Percentiles rank a stretch among this genome's conserved stretches.
Evolutionary conservation across 1,139 yeast genomes (phyloP).

Genomic region (Candida smagusa): DNA sequence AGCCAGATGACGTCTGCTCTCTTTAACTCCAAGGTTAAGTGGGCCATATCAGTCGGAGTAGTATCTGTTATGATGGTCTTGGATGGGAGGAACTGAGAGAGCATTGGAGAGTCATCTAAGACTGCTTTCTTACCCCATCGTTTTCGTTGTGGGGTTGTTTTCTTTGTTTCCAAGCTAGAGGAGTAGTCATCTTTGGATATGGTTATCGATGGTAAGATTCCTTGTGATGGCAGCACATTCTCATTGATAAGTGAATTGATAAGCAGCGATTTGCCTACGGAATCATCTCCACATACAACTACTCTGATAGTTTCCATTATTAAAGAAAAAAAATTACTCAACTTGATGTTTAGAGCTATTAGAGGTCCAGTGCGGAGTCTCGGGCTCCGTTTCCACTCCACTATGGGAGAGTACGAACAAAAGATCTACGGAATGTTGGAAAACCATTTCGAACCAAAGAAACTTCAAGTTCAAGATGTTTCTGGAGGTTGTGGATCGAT

Average conservation of each 20-base stretch:
- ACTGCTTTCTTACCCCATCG: constrained; percentile 2
- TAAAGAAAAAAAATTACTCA: not conserved
- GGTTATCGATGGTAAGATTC: constrained; percentile 68
- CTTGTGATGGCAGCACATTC: constrained; percentile 44
- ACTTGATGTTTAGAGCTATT: constrained; percentile 3
- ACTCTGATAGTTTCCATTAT: constrained; percentile 36
- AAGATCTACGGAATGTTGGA: constrained; percentile 57
- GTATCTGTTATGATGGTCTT: constrained; percentile 80
- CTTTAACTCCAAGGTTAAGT: constrained; percentile 70
- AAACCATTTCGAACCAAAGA: constrained; percentile 54
- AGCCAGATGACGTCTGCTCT: constrained; percentile 90
- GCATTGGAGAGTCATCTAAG: constrained; percentile 8
- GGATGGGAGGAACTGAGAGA: constrained; percentile 53
- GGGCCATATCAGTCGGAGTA: constrained; percentile 56
- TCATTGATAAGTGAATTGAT: constrained; percentile 81
- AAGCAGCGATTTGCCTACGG: constrained; percentile 78
- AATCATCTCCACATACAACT: constrained; percentile 95
- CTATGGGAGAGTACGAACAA: constrained; percentile 63
- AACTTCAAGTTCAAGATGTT: constrained; percentile 70
- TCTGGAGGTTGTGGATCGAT: constrained; percentile 97
- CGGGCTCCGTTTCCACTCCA: constrained; percentile 5
- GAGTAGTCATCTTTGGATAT: constrained; percentile 48
- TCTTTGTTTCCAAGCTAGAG: constrained; percentile 18
- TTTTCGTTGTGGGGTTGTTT: constrained; percentile 1
- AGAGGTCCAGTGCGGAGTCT: not conserved